These are phyloP conservation scores for Triticum aestivum DNA, from an alignment of 176 grass and related monocot genomes.

Conservation along the genomic window DNA sequence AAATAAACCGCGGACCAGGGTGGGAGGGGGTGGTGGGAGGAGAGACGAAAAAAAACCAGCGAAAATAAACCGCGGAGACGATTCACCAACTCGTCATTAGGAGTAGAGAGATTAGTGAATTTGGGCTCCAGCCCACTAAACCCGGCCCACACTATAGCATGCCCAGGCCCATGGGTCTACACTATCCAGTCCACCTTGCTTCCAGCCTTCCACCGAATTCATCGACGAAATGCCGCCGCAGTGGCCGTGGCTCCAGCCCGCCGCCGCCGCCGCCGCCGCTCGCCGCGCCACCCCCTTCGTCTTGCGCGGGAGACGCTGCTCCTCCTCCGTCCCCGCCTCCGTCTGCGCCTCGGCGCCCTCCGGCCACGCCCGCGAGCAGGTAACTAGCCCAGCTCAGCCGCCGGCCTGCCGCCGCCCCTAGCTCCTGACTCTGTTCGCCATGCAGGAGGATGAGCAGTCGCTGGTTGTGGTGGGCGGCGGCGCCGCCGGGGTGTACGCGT, in stretches of 20 bases:
- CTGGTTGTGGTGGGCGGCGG: slow-evolving; percentile 86
- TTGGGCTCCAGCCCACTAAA: neutral
- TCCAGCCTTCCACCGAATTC: neutral
- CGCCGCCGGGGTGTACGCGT: slow-evolving; percentile 85
- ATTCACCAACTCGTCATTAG: no score
- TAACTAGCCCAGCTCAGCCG: neutral
- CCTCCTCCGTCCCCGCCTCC: slow-evolving; percentile 12
- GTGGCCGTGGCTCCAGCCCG: slow-evolving; percentile 37
- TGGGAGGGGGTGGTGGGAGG: no score
- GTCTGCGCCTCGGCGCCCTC: slow-evolving; percentile 1
- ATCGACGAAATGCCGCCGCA: slow-evolving; percentile 60
- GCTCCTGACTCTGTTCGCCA: neutral
- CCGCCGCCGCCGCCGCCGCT: slow-evolving; percentile 30
- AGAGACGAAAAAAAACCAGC: no score
- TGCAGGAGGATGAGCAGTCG: slow-evolving; percentile 21
- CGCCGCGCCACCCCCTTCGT: slow-evolving; percentile 20
- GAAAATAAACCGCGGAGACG: no score
- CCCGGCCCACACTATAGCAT: neutral
- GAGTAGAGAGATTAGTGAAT: neutral
- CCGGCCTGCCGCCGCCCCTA: neutral
- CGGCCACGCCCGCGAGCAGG: slow-evolving; percentile 19
- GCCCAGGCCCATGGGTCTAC: neutral
- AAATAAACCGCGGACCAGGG: no score
- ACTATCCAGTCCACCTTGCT: neutral
- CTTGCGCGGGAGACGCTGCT: slow-evolving; percentile 9